These are phyloP conservation scores for Pseudoturritis turrita DNA, from an alignment of 345 rosid species.

Conservation along the genomic window DNA sequence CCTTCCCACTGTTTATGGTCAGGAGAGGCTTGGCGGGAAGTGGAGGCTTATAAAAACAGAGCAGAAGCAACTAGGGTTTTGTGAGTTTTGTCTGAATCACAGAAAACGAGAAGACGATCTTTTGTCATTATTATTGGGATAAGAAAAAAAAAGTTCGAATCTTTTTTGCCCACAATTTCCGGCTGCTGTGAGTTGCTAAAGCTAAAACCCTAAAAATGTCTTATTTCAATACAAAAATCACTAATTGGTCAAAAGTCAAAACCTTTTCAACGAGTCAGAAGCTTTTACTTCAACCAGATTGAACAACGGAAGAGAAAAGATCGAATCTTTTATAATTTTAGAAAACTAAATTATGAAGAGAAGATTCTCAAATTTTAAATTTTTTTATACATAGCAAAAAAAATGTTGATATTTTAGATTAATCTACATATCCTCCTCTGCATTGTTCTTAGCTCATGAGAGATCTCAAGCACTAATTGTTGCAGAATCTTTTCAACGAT, in stretches of 20 bases:
- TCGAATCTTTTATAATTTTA: background rate
- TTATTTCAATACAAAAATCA: background rate
- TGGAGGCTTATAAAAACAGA: constrained; percentile 20
- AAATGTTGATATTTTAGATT: background rate
- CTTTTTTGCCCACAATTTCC: constrained; percentile 19
- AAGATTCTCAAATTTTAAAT: background rate
- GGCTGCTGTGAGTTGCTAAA: background rate
- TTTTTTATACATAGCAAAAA: constrained; percentile 23
- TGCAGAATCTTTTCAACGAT: constrained; percentile 46
- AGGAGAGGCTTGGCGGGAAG: constrained; percentile 25
- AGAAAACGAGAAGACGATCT: constrained; percentile 17
- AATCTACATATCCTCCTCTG: background rate
- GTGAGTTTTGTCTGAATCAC: constrained; percentile 8
- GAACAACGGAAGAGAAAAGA: background rate
- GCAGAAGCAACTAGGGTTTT: constrained; percentile 28
- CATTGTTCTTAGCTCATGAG: constrained; percentile 30
- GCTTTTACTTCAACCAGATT: background rate
- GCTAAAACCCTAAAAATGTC: constrained; percentile 15
- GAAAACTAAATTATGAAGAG: background rate
- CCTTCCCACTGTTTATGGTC: background rate
- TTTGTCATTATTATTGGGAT: background rate
- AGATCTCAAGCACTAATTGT: constrained; percentile 42
- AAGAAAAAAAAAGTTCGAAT: background rate
- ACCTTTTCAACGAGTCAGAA: constrained; percentile 4
- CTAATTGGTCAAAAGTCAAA: constrained; percentile 8